Conservation (phyloP, 352 stramenopile species). For the Phytophthora megakarya region DNA sequence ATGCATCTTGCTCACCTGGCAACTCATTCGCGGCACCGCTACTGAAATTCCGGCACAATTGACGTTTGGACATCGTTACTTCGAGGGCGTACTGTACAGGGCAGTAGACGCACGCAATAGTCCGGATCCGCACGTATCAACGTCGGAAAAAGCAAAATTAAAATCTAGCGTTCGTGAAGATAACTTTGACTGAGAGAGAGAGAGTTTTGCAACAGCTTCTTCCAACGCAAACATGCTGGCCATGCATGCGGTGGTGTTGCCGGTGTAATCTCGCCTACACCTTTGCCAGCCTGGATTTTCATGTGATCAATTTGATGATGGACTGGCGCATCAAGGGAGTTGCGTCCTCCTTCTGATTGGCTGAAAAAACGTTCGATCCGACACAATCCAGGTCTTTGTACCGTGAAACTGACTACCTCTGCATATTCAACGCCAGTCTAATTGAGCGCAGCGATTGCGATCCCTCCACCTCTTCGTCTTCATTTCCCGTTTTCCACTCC, state of each 20-base stretch:
- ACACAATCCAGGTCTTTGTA: conserved; percentile 17
- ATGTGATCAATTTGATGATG: conserved; percentile 5
- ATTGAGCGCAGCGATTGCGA: neutral
- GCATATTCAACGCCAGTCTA: conserved; percentile 23
- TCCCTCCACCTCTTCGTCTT: neutral
- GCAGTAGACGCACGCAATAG: conserved; percentile 6
- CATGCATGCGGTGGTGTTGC: too few species aligned
- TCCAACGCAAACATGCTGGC: neutral
- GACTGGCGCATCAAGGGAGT: neutral
- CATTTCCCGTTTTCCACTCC: conserved; percentile 35
- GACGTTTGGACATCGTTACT: neutral
- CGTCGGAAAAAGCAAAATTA: too few species aligned
- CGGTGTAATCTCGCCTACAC: conserved; percentile 6
- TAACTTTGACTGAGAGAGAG: neutral
- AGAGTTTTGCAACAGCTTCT: neutral
- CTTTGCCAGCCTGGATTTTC: conserved; percentile 24
- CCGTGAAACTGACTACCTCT: conserved; percentile 26
- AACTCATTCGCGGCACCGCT: conserved; percentile 5
- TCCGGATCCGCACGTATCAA: neutral
- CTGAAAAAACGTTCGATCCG: conserved; percentile 9
- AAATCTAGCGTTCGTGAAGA: neutral
- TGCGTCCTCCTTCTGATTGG: conserved; percentile 18
- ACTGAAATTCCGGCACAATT: conserved; percentile 15
- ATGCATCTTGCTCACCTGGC: neutral
- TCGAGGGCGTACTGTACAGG: conserved; percentile 1